Percentiles rank a stretch among this genome's conserved stretches.
Evolutionary conservation across 2,329 filamentous ascomycete species (phyloP).

Genomic region (Cyanodermella asteris): DNA sequence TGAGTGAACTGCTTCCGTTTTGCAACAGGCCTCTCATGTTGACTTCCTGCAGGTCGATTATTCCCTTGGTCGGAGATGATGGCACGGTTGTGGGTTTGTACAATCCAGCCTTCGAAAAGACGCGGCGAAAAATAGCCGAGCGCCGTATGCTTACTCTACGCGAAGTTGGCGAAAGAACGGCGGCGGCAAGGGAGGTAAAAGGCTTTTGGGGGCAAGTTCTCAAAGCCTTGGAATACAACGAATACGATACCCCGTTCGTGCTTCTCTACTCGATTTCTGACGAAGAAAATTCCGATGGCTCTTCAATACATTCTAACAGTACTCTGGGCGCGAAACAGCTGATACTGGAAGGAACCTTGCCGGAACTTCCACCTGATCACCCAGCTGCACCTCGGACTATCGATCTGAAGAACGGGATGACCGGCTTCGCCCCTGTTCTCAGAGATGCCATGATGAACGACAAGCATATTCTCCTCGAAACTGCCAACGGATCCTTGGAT

Average conservation of each 20-base stretch:
- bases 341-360: constrained; percentile 47
- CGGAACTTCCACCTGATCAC: no score
- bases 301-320: constrained; percentile 49
- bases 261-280: constrained; percentile 57
- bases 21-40: no score
- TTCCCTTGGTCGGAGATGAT: constrained; percentile 53
- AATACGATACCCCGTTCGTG: constrained; percentile 53
- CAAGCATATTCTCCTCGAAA: constrained; percentile 43
- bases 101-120: constrained; percentile 67
- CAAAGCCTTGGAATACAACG: constrained; percentile 48
- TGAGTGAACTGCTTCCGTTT: no score
- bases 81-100: constrained; percentile 56
- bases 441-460: constrained; percentile 50
- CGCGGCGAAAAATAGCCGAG: constrained; percentile 54
- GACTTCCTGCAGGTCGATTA: no score
- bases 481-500: constrained; percentile 45
- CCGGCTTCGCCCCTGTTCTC: constrained; percentile 58
- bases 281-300: constrained; percentile 47
- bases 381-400: constrained; percentile 31
- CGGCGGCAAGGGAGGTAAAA: constrained; percentile 48
- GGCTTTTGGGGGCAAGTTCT: constrained; percentile 53
- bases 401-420: constrained; percentile 46
- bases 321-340: constrained; percentile 39
- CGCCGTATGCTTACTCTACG: constrained; percentile 57
- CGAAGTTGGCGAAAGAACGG: constrained; percentile 55